These are phyloP conservation scores for Phytophthora pini DNA, from an alignment of 352 stramenopile species.

Conservation along the genomic window DNA sequence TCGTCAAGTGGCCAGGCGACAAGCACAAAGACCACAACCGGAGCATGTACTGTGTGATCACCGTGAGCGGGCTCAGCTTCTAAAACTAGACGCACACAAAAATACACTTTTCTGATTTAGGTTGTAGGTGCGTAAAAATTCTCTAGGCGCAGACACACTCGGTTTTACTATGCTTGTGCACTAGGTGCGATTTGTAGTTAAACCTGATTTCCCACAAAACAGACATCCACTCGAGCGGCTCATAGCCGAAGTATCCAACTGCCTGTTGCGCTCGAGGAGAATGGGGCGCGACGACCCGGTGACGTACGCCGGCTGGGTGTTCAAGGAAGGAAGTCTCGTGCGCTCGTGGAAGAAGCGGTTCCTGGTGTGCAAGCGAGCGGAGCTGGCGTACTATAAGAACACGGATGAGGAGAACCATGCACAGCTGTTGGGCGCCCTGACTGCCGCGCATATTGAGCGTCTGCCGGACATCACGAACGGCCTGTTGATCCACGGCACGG, in stretches of 20 bases:
- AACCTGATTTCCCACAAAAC: conserved; percentile 36
- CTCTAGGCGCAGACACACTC: conserved; percentile 16
- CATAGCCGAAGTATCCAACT: conserved; percentile 28
- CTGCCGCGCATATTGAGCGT: conserved; percentile 68
- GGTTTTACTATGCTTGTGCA: conserved; percentile 1
- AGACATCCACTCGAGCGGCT: conserved; percentile 9
- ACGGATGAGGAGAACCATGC: conserved; percentile 66
- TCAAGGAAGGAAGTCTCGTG: conserved; percentile 81
- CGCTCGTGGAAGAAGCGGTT: conserved; percentile 90
- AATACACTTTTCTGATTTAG: conserved; percentile 28
- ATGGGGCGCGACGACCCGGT: conserved; percentile 52
- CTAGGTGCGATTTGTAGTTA: conserved; percentile 17
- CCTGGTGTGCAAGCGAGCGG: conserved; percentile 74
- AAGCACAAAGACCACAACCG: conserved; percentile 92
- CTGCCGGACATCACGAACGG: conserved; percentile 78
- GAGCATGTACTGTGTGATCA: conserved; percentile 91
- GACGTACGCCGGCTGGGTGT: conserved; percentile 80
- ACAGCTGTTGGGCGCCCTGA: conserved; percentile 76
- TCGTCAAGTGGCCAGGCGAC: conserved; percentile 91
- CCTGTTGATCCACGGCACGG: conserved; percentile 63
- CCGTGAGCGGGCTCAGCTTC: conserved; percentile 85
- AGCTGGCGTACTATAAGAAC: conserved; percentile 87
- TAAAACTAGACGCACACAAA: conserved; percentile 30
- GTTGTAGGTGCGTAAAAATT: conserved; percentile 10
- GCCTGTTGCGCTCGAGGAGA: neutral